These are phyloP conservation scores for Leucoagaricus sp. DNA, from an alignment of 1,284 basidiomycete genomes.

Conservation along the genomic window DNA sequence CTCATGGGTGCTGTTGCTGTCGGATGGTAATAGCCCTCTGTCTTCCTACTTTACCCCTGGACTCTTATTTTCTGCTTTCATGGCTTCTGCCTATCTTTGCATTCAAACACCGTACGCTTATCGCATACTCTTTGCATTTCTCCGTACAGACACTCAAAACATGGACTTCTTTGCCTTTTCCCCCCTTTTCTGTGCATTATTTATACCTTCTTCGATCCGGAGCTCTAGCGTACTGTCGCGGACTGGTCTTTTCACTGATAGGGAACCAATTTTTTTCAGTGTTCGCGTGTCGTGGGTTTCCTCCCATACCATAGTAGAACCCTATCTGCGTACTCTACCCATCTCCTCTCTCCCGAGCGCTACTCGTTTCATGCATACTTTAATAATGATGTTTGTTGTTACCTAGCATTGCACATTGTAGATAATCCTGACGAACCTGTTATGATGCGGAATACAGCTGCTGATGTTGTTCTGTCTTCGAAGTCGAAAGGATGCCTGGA, in stretches of 20 bases:
- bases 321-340: not conserved
- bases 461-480: not conserved
- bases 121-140: not conserved
- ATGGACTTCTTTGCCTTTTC: not conserved
- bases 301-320: not conserved
- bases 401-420: not conserved
- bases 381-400: not conserved
- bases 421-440: not conserved
- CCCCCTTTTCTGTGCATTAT: not conserved
- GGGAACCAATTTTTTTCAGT: not conserved
- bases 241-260: not conserved
- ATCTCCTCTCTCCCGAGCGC: not conserved
- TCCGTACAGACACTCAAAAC: not conserved
- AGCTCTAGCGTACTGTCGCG: not conserved
- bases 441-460: not conserved
- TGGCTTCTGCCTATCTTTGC: not conserved
- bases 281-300: not conserved
- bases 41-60: not conserved
- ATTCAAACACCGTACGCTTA: not conserved
- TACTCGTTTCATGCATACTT: not conserved
- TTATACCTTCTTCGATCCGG: not conserved
- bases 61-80: not conserved
- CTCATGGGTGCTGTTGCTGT: not conserved
- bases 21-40: constrained; percentile 2
- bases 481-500: not conserved